Evolutionary conservation across 2,329 filamentous ascomycete genomes (phyloP).

Genomic region (Diaporthe aspalathi): DNA sequence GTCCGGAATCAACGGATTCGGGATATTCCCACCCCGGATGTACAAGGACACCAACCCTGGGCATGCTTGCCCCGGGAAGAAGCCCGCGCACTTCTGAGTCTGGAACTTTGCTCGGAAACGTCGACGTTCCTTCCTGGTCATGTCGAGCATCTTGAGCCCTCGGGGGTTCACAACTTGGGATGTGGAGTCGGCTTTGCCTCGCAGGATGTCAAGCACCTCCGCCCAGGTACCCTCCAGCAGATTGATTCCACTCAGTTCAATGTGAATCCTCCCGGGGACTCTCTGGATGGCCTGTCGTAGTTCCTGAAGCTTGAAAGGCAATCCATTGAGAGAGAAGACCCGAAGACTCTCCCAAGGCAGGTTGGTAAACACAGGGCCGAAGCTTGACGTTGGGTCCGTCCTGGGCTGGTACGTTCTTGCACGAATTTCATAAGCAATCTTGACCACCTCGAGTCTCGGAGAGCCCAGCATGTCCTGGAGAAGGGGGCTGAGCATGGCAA

Average conservation of each 20-base stretch:
- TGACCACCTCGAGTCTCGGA: neutral
- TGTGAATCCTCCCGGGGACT: neutral
- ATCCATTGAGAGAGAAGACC: neutral
- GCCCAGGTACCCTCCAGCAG: neutral
- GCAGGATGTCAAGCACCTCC: neutral
- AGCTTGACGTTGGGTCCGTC: too few relatives aligned
- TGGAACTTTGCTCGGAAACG: neutral
- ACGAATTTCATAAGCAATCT: neutral
- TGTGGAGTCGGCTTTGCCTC: neutral
- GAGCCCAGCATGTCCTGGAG: neutral
- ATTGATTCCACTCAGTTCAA: neutral
- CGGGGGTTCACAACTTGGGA: neutral
- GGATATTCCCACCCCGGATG: neutral
- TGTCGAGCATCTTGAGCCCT: too few relatives aligned
- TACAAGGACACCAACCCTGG: neutral
- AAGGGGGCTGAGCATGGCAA: neutral
- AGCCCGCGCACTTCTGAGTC: neutral
- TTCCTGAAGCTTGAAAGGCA: neutral
- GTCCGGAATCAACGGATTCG: neutral
- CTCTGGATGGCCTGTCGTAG: neutral
- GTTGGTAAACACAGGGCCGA: neutral
- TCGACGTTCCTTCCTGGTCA: neutral
- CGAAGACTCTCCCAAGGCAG: neutral
- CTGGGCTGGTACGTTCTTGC: too few relatives aligned
- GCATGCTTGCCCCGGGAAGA: neutral